Evolutionary conservation across 495 filamentous ascomycete species (phyloP), one percentile per base, ranked within the genome.

Genomic region (Thozetella sp.): DNA sequence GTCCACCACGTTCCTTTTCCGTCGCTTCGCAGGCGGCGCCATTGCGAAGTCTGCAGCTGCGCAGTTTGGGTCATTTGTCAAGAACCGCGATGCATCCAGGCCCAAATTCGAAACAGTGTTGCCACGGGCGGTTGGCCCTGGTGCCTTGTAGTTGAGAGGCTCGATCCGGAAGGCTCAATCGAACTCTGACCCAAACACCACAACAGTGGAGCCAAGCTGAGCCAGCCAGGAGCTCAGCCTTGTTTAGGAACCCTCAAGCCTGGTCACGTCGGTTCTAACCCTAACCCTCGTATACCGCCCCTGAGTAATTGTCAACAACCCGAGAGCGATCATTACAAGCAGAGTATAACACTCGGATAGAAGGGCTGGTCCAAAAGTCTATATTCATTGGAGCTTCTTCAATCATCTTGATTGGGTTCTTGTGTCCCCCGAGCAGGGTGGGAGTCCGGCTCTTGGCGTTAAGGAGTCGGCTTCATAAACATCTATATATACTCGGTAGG

Each of bases 11-110:
- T 74, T 76, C 57, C 76, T 76, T 68, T 76, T 83, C 62, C 75
- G 76, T 60, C 83, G 81, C 74, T 83, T 84, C 60, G 80, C 72
- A 60, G 82, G 77, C 65, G 81, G 80, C 66, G 80, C 77, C 82
- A 85, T 84, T 61, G 67, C 70, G 69, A 67, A 48, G 63, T 55
- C 51, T 37, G 53, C 23, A 50, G 45, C 15, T 40, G 25, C 25
- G 22, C 25, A 24, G 25, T 45, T 46, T 57, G 54, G 25, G 26
- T 58, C 62, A 72, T 72, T 65, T 57, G 65, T 65, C 55, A 61
- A 59, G 60, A 65, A 46, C 25, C 46, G 61, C 25, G 53, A 22
- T 22, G 45, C 11, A 40, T 11, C 43, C 4, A n/a, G 11, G 3
- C 20, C n/a, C 11, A 48, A 19, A 20, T 15, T n/a, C 12, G 20